A percentile compares a stretch with the other conserved stretches of the same genome.
phyloP scores from a whole-genome alignment of 306 rosid species.

The Vicia sativa region DNA sequence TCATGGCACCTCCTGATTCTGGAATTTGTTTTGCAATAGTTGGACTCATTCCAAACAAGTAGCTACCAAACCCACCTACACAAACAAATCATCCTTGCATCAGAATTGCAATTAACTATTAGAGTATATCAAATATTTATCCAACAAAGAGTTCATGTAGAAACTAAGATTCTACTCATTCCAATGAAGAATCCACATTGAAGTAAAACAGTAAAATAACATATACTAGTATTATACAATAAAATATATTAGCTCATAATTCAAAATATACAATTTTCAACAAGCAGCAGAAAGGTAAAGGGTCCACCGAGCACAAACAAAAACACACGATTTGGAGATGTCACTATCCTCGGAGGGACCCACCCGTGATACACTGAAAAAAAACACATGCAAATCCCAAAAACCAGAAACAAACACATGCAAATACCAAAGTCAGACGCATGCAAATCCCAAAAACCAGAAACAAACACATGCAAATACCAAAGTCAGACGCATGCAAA shows the following conservation, averaged over 20 bases:
- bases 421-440: not conserved
- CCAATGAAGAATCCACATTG: not conserved
- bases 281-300: not conserved
- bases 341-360: not conserved
- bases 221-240: not conserved
- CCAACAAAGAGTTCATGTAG: not conserved
- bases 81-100: slow-evolving; percentile 33
- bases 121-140: not conserved
- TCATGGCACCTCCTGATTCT: not conserved
- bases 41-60: slow-evolving; percentile 57
- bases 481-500: not conserved
- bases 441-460: not conserved
- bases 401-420: not conserved
- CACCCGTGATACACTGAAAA: not conserved
- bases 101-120: slow-evolving; percentile 13
- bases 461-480: not conserved
- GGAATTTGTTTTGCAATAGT: slow-evolving; percentile 48
- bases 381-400: not conserved
- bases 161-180: not conserved
- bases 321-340: not conserved
- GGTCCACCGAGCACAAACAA: not conserved
- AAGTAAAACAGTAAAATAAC: not conserved
- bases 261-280: not conserved
- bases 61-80: slow-evolving; percentile 58
- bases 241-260: too few relatives aligned